These are phyloP conservation scores for Volvox reticuliferus DNA, from an alignment of 139 green algal species.

Conservation along the genomic window DNA sequence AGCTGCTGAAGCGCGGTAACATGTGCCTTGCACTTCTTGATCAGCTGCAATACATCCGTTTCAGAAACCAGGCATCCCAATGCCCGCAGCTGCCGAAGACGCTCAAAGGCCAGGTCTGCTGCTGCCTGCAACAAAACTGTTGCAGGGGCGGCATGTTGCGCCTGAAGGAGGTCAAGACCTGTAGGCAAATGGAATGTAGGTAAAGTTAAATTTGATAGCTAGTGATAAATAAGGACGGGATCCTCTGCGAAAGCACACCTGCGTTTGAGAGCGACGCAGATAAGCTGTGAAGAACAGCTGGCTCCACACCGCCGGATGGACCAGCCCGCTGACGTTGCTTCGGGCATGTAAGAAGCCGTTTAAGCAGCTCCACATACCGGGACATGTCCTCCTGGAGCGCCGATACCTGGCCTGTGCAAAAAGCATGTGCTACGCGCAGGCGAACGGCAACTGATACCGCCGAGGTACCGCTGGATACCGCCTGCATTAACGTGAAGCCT, in stretches of 20 bases:
- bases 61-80: neutral
- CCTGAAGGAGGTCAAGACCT: slow-evolving; percentile 41
- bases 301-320: neutral
- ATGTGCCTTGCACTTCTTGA: slow-evolving; percentile 54
- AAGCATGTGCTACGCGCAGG: neutral
- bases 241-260: neutral
- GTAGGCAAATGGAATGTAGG: neutral
- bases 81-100: neutral
- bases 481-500: neutral
- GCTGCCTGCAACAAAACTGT: slow-evolving; percentile 7
- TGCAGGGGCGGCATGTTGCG: neutral
- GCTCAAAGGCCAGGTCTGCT: slow-evolving; percentile 15
- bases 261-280: slow-evolving; percentile 23
- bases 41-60: neutral
- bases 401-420: slow-evolving; percentile 11
- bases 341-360: neutral
- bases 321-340: neutral
- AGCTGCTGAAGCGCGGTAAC: slow-evolving; percentile 39
- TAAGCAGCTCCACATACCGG: neutral
- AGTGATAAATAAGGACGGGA: neutral
- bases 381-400: slow-evolving; percentile 6
- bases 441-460: neutral
- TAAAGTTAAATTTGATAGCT: too few species aligned
- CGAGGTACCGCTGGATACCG: neutral
- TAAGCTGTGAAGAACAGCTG: neutral